These are phyloP conservation scores for Penicillium canariense DNA, from an alignment of 495 filamentous ascomycete species.

Conservation along the genomic window DNA sequence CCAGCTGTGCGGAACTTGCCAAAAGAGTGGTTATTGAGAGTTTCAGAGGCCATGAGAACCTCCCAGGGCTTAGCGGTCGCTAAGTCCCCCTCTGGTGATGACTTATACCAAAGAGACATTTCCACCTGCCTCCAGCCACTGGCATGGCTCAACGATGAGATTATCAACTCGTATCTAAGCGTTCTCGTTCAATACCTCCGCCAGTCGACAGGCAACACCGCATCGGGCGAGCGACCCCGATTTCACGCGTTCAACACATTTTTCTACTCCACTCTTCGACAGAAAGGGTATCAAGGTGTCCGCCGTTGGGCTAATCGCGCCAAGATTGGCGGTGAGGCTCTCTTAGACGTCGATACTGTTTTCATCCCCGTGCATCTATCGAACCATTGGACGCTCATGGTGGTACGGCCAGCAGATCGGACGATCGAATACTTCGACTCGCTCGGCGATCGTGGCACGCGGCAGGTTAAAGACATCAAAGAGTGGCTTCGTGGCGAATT, in stretches of 20 bases:
- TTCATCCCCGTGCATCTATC: conserved; percentile 58
- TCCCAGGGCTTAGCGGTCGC: conserved; percentile 32
- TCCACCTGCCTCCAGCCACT: conserved; percentile 48
- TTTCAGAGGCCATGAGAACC: conserved; percentile 33
- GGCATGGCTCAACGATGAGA: conserved; percentile 81
- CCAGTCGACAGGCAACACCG: conserved; percentile 41
- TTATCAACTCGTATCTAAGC: conserved; percentile 67
- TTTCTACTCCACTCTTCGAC: conserved; percentile 62
- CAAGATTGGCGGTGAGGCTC: conserved; percentile 50
- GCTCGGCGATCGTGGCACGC: conserved; percentile 42
- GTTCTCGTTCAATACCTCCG: conserved; percentile 61
- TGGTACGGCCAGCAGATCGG: conserved; percentile 61
- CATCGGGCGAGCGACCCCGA: conserved; percentile 53
- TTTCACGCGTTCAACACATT: conserved; percentile 70
- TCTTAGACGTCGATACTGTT: conserved; percentile 58
- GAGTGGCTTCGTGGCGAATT: conserved; percentile 60
- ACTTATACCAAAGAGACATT: conserved; percentile 62
- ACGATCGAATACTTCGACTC: conserved; percentile 77
- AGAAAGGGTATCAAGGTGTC: conserved; percentile 49
- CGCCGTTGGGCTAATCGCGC: conserved; percentile 54
- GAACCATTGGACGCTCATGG: conserved; percentile 62
- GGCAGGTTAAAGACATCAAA: conserved; percentile 42
- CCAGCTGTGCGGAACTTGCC: conserved; percentile 44
- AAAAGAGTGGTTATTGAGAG: conserved; percentile 41
- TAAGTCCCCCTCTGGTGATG: conserved; percentile 51